Percentiles rank a stretch among this genome's conserved stretches.
Conservation (phyloP, 73 alveolate genomes). For the Paramecium octaurelia region DNA sequence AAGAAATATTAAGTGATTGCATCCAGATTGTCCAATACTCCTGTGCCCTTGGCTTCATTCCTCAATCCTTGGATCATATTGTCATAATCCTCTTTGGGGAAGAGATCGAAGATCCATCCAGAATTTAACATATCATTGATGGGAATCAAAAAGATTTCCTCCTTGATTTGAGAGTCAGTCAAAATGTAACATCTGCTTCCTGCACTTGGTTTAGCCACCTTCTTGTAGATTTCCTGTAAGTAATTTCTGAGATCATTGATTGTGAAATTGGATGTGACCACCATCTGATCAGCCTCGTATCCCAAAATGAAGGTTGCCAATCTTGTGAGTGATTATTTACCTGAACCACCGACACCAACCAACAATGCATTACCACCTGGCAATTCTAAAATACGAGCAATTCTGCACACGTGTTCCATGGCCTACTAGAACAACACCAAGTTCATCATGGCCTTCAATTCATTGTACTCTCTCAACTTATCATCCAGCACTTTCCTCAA, state of each 20-base stretch:
- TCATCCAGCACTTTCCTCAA: conserved; percentile 93
- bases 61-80: conserved; percentile 88
- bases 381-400: conserved; percentile 94
- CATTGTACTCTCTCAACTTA: conserved; percentile 95
- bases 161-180: conserved; percentile 97
- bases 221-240: conserved; percentile 93
- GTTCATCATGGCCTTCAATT: conserved; percentile 94
- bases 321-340: conserved; percentile 96
- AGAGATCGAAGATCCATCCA: conserved; percentile 94
- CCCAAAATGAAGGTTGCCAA: conserved; percentile 96
- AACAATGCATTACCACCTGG: conserved; percentile 99
- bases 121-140: conserved; percentile 98
- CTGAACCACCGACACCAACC: conserved; percentile 99
- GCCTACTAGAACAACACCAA: conserved; percentile 98
- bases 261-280: conserved; percentile 94
- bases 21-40: conserved; percentile 72
- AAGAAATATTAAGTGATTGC: conserved; percentile 76
- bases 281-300: conserved; percentile 92
- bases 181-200: conserved; percentile 92
- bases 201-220: conserved; percentile 97
- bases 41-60: conserved; percentile 94
- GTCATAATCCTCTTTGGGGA: conserved; percentile 95
- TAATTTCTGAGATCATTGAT: conserved; percentile 82
- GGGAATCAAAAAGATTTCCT: conserved; percentile 97
- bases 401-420: conserved; percentile 97